phyloP scores from a whole-genome alignment of 805 yeast genomes.

The Saccharomyces eubayanus region DNA sequence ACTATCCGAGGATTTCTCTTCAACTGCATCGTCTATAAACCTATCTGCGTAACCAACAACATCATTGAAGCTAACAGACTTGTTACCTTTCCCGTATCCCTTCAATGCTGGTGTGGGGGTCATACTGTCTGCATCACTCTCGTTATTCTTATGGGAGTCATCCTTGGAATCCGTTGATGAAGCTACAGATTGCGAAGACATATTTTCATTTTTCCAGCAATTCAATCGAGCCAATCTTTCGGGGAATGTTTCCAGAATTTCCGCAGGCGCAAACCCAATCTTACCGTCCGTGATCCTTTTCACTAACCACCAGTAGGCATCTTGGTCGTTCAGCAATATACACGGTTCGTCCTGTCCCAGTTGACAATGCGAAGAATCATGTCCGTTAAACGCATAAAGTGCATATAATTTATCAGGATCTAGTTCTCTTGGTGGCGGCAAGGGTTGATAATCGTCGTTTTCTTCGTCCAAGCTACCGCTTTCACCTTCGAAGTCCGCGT shows the following conservation, averaged over 20 bases:
- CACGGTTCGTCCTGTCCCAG: conserved; percentile 77
- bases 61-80: conserved; percentile 31
- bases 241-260: conserved; percentile 80
- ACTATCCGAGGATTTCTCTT: conserved; percentile 12
- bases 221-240: conserved; percentile 88
- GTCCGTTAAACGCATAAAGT: conserved; percentile 78
- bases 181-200: conserved; percentile 16
- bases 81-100: conserved; percentile 16
- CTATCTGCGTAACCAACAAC: conserved; percentile 30
- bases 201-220: conserved; percentile 82
- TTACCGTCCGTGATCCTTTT: conserved; percentile 47
- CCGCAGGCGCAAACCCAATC: conserved; percentile 96
- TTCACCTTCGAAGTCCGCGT: conserved; percentile 11
- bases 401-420: conserved; percentile 83
- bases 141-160: conserved; percentile 5
- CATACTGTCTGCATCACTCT: background rate
- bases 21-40: conserved; percentile 16
- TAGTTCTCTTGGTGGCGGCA: conserved; percentile 65
- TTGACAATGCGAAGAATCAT: conserved; percentile 86
- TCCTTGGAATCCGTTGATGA: conserved; percentile 4
- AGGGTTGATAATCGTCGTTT: conserved; percentile 37
- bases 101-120: conserved; percentile 3
- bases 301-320: conserved; percentile 96
- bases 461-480: conserved; percentile 22
- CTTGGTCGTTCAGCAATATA: conserved; percentile 73